phyloP scores from a whole-genome alignment of 208 protist species.

The Leishmania arabica region DNA sequence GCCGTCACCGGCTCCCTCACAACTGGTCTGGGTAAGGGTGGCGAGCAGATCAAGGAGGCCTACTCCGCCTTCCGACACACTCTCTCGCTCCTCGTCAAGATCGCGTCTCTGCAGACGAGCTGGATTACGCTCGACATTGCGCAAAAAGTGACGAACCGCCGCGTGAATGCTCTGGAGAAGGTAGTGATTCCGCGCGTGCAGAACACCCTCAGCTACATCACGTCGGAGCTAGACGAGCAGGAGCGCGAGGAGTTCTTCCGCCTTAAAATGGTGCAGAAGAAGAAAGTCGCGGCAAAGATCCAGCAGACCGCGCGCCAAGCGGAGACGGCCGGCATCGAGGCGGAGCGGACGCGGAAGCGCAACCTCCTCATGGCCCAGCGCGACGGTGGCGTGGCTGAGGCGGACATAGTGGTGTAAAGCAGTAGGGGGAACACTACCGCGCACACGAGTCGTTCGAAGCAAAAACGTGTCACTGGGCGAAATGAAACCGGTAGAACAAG shows the following conservation, averaged over 20 bases:
- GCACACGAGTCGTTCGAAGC: background rate
- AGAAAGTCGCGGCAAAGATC: conserved; percentile 74
- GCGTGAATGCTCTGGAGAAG: conserved; percentile 99
- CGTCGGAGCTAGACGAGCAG: conserved; percentile 98
- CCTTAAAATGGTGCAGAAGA: conserved; percentile 98
- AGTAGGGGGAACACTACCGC: background rate
- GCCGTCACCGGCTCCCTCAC: conserved; percentile 39
- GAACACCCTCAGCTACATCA: conserved; percentile 98
- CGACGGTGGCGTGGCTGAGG: conserved; percentile 57
- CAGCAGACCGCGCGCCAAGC: conserved; percentile 41
- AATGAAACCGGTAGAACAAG: background rate
- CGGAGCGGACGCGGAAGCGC: conserved; percentile 27
- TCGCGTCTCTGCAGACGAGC: conserved; percentile 98
- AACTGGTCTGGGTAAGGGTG: conserved; percentile 96
- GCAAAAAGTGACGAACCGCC: conserved; percentile 99
- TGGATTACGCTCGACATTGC: conserved; percentile 98
- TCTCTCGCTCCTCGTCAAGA: conserved; percentile 92
- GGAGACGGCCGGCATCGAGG: conserved; percentile 38
- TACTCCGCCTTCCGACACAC: conserved; percentile 91
- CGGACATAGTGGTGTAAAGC: conserved; percentile 73
- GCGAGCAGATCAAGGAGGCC: conserved; percentile 95
- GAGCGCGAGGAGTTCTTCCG: conserved; percentile 99
- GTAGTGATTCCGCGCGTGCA: conserved; percentile 98
- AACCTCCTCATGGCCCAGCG: conserved; percentile 31
- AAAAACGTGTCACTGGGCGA: background rate